Conservation (phyloP, 2,329 filamentous ascomycete species). For the Aspergillus jensenii region DNA sequence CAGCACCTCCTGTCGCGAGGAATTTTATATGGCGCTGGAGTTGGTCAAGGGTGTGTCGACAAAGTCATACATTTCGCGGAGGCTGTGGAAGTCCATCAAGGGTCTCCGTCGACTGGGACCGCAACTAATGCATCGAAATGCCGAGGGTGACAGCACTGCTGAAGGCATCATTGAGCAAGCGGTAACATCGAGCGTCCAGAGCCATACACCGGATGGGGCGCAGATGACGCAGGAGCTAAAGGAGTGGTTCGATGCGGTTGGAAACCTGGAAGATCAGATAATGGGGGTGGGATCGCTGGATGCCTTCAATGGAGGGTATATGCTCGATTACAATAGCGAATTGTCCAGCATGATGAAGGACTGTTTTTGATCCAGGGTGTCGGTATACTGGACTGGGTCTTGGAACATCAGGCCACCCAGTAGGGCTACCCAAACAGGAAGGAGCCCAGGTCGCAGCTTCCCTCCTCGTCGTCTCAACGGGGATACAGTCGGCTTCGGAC, state of each 20-base stretch:
- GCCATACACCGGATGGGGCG: constrained; percentile 49
- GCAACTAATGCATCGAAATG: constrained; percentile 45
- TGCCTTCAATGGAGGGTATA: constrained; percentile 27
- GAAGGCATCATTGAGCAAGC: not conserved
- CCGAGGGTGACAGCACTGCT: not conserved
- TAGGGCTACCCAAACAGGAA: not conserved
- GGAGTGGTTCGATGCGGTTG: constrained; percentile 62
- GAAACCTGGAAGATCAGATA: constrained; percentile 49
- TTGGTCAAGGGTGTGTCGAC: constrained; percentile 62
- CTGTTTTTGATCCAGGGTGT: constrained; percentile 23
- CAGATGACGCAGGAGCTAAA: constrained; percentile 60
- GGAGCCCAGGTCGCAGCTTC: not conserved
- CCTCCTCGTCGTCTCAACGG: not conserved
- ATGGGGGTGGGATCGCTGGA: constrained; percentile 30
- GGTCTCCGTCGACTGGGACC: constrained; percentile 61
- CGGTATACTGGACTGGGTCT: not conserved
- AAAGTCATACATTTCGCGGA: constrained; percentile 60
- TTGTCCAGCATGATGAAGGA: constrained; percentile 59
- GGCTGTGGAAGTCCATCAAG: constrained; percentile 63
- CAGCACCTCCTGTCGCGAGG: constrained; percentile 56
- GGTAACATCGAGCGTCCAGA: constrained; percentile 48
- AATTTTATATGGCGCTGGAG: constrained; percentile 66
- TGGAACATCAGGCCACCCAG: no score
- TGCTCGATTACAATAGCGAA: constrained; percentile 57
- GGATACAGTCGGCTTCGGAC: not conserved